A percentile compares a stretch with the other conserved stretches of the same genome.
These are phyloP conservation scores for Dioscorea cayenensis DNA, from an alignment of 116 monocot species.

Conservation along the genomic window DNA sequence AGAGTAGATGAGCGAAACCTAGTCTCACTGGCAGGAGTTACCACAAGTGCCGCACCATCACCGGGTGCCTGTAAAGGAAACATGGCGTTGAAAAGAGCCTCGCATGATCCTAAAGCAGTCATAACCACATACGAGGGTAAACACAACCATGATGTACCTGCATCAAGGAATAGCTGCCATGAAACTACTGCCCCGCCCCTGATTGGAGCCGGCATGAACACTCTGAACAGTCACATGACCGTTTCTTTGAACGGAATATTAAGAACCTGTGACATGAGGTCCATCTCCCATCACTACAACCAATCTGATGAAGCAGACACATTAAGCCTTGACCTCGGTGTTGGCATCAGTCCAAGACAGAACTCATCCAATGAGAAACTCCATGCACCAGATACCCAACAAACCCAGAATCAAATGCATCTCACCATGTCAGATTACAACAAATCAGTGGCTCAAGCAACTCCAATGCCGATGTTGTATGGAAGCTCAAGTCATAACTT, in stretches of 20 bases:
- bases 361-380: constrained; percentile 14
- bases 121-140: constrained; percentile 98
- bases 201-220: constrained; percentile 7
- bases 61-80: constrained; percentile 84
- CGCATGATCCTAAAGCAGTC: constrained; percentile 96
- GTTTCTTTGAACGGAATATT: constrained; percentile 22
- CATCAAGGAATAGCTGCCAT: constrained; percentile 44
- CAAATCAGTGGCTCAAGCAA: constrained; percentile 19
- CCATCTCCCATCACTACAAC: constrained; percentile 21
- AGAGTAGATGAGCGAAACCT: too few species aligned
- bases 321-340: constrained; percentile 78
- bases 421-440: constrained; percentile 15
- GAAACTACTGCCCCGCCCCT: constrained; percentile 22
- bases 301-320: constrained; percentile 35
- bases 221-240: constrained; percentile 17
- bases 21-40: constrained; percentile 58
- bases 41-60: constrained; percentile 90
- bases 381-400: constrained; percentile 7
- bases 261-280: constrained; percentile 25
- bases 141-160: constrained; percentile 97
- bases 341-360: constrained; percentile 56
- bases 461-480: constrained; percentile 17
- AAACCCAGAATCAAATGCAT: constrained; percentile 27
- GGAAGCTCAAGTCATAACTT: constrained; percentile 22
- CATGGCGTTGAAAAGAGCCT: constrained; percentile 93